Percentiles rank a stretch among this genome's conserved stretches.
Conservation (phyloP, 768 basidiomycete species). For the Tricholoma bakamatsutake region DNA sequence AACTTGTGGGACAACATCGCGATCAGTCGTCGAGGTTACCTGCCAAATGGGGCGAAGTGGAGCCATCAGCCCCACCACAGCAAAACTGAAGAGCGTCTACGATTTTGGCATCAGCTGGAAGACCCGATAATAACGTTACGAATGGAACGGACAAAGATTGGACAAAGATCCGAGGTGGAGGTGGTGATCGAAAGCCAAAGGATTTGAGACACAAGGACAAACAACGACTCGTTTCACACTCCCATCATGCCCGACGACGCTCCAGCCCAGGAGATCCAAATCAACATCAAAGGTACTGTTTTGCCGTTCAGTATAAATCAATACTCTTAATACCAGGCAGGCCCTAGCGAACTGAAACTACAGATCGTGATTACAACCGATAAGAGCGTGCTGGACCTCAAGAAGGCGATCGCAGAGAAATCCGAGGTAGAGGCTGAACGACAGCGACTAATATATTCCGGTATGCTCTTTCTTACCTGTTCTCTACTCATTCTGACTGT, state of each 20-base stretch:
- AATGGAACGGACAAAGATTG: no score
- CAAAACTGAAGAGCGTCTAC: no score
- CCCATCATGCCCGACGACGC: constrained; percentile 23
- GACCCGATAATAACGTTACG: no score
- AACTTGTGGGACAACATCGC: no score
- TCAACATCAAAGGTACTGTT: constrained; percentile 61
- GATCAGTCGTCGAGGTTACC: no score
- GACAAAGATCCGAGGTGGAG: no score
- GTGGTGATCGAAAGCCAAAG: background rate
- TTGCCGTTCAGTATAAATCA: background rate
- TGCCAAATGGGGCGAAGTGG: no score
- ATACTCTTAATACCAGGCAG: constrained; percentile 26
- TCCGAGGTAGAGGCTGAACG: background rate
- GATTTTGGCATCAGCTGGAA: no score
- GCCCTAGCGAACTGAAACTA: constrained; percentile 62
- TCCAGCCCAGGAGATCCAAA: constrained; percentile 46
- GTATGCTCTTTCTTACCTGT: background rate
- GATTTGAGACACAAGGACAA: background rate
- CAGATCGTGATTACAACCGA: background rate
- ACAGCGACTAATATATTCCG: background rate
- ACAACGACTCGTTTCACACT: background rate
- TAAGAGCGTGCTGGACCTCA: background rate
- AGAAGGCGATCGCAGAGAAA: background rate
- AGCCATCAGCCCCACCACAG: no score
- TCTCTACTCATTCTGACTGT: background rate